These are phyloP conservation scores for Sporothrix inflata DNA, from an alignment of 2,329 filamentous ascomycete species.

Conservation along the genomic window DNA sequence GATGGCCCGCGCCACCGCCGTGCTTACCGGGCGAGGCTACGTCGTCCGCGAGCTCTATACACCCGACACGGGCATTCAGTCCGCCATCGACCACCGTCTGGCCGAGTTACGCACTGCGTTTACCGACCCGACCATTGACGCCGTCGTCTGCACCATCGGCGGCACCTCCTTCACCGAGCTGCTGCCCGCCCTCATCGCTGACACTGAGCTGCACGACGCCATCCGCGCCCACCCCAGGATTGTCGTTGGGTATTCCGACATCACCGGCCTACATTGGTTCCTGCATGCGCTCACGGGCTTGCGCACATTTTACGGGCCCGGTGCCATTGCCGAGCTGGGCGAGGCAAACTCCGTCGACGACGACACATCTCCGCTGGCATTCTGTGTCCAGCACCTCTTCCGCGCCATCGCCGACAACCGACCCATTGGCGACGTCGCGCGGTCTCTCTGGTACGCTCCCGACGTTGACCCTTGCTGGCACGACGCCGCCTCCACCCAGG, in stretches of 20 bases:
- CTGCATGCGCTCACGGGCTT: not conserved
- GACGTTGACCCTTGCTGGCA: not conserved
- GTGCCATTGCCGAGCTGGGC: not conserved
- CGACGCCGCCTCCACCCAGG: not conserved
- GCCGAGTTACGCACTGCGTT: not conserved
- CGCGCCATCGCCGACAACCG: not conserved
- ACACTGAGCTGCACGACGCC: not conserved
- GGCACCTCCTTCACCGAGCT: not conserved
- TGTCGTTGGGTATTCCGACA: not conserved
- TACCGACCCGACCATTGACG: not conserved
- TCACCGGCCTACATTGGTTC: conserved; percentile 1
- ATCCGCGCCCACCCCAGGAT: not conserved
- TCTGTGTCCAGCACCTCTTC: conserved; percentile 4
- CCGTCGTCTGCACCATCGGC: conserved; percentile 6
- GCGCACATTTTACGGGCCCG: not conserved
- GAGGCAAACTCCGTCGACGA: not conserved
- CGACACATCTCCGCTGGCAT: not conserved
- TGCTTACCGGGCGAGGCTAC: not conserved
- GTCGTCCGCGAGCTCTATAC: not conserved
- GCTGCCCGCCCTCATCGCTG: not conserved
- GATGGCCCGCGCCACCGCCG: not conserved
- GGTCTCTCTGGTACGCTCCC: not conserved
- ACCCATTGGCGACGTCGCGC: not conserved
- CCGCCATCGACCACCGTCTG: not conserved
- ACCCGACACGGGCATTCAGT: not conserved